phyloP scores from a whole-genome alignment of 2,329 filamentous ascomycete species.

The Pseudocercospora musae region DNA sequence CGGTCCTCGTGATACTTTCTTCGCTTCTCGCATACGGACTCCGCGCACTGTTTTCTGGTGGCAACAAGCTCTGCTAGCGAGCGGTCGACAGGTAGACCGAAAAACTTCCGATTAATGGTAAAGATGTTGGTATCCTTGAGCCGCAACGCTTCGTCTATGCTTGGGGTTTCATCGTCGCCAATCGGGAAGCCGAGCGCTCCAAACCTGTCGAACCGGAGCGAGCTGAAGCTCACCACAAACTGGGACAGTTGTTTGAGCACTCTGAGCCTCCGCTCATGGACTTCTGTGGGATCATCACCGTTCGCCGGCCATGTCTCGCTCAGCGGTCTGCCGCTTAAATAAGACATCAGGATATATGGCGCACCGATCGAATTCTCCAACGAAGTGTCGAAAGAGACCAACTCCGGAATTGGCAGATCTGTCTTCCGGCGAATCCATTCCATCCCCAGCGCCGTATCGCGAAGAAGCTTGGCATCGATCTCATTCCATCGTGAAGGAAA shows the following conservation, averaged over 20 bases:
- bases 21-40: background rate
- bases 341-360: slow-evolving; percentile 23
- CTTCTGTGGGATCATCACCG: background rate
- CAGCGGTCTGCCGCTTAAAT: slow-evolving; percentile 8
- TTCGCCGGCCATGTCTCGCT: slow-evolving; percentile 8
- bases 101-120: slow-evolving; percentile 12
- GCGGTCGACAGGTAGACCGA: background rate
- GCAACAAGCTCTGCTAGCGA: slow-evolving; percentile 14
- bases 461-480: slow-evolving; percentile 15
- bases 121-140: slow-evolving; percentile 16
- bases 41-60: slow-evolving; percentile 4
- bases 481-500: slow-evolving; percentile 20
- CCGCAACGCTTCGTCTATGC: slow-evolving; percentile 10
- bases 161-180: background rate
- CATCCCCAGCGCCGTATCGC: slow-evolving; percentile 20
- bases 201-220: slow-evolving; percentile 7
- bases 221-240: slow-evolving; percentile 10
- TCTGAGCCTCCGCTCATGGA: slow-evolving; percentile 14
- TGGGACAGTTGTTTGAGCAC: slow-evolving; percentile 17
- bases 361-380: slow-evolving; percentile 19
- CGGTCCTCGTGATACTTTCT: background rate
- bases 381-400: slow-evolving; percentile 13
- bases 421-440: slow-evolving; percentile 16
- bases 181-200: slow-evolving; percentile 15
- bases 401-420: slow-evolving; percentile 13